Conservation (phyloP, 2,329 filamentous ascomycete genomes). For the Diplodia sapinea region DNA sequence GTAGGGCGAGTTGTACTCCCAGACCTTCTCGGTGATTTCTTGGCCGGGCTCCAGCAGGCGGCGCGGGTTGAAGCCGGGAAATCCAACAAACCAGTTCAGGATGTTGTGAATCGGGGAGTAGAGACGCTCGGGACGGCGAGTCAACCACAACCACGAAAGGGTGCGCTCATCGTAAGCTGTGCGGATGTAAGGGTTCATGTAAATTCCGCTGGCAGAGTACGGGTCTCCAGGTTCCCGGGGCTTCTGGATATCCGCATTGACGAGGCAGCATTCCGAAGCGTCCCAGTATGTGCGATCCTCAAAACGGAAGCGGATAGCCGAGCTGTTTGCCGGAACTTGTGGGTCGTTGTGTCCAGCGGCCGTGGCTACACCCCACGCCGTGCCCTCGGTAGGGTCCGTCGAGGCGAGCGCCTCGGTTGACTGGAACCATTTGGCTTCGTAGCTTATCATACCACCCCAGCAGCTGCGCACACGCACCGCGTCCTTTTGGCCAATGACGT, state of each 20-base stretch:
- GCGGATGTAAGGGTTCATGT: conserved; percentile 76
- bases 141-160: conserved; percentile 64
- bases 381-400: conserved; percentile 26
- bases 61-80: conserved; percentile 67
- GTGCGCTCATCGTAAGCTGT: conserved; percentile 68
- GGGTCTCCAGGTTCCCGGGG: conserved; percentile 34
- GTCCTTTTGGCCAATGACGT: conserved; percentile 66
- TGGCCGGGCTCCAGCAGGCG: conserved; percentile 65
- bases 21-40: conserved; percentile 58
- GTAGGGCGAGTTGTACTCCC: conserved; percentile 52
- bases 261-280: conserved; percentile 56
- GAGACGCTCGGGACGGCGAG: conserved; percentile 69
- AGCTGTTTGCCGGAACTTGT: conserved; percentile 35
- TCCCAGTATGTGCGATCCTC: conserved; percentile 54
- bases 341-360: conserved; percentile 21
- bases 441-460: conserved; percentile 78
- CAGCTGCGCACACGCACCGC: conserved; percentile 74
- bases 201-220: conserved; percentile 60
- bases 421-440: conserved; percentile 66
- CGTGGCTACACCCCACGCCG: conserved; percentile 29
- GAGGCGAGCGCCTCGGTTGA: conserved; percentile 12
- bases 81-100: conserved; percentile 60
- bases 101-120: conserved; percentile 65
- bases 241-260: conserved; percentile 53
- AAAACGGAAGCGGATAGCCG: conserved; percentile 53